Evolutionary conservation across 2,329 filamentous ascomycete genomes (phyloP), one percentile per base, ranked within the genome.

Genomic region (Lachnellula occidentalis): DNA sequence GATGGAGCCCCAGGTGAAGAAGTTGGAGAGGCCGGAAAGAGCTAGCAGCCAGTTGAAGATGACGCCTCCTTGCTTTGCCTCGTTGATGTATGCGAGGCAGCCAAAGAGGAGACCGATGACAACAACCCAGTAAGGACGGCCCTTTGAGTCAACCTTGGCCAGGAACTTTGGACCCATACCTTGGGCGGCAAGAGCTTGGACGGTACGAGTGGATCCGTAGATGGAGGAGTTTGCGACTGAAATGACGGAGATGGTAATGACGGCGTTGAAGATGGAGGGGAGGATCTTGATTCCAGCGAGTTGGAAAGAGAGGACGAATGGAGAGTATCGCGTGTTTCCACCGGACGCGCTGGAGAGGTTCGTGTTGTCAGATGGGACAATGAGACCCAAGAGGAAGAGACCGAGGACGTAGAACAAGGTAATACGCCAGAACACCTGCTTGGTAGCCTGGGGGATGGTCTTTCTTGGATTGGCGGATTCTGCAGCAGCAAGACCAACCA

Each of bases 381-480:
- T 78, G 1, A 96, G 79, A 43, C 92, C 91, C 56, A 96, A 83
- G 5, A 96, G 74, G 17, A 86, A 84, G 14, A 96, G 79, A 0
- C 88, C 88, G 42, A 95, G 83, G 48, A 96, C 78, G 74, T 96
- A 96, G 76, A 96, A 68, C 15, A 95, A 78, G 9, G 85, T 83
- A 67, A 96, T 95, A 66, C 92, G 86, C 91, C 92, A 96, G 72
- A 96, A 96, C 17, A 96, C 90, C 69, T 95, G 91, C 73, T 95
- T 95, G 64, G 94, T 85, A 8, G 92, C 92, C 0, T 85, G 90
- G 0, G 92, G 92, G 1, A 96, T 79, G 1, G 86, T 87, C 69
- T 92, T 89, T 56, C 86, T 79, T 9, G 88, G 88, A 66, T 91
- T 90, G 21, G 80, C 83, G 2, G 87, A 87, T 69, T 92, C 88